Evolutionary conservation across 768 basidiomycete genomes (phyloP), one percentile per base, ranked within the genome.

Genomic region (Boletales sp.): DNA sequence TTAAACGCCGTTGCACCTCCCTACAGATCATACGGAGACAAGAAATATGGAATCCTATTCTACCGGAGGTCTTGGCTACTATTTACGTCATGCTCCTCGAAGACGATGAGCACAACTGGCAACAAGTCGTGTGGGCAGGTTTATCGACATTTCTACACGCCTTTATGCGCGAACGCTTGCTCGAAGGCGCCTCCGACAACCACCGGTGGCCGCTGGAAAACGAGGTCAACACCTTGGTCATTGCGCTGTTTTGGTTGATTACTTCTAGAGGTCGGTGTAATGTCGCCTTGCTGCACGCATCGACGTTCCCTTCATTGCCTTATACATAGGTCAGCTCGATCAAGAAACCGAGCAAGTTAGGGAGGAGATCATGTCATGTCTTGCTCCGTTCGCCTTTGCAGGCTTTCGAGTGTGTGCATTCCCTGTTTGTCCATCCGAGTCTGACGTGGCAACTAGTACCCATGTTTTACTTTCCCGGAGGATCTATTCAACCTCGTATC

Each of bases 71-170:
- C 11, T 62, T 86, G 30, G 78, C 78, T 69, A 73, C 73, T 0
- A 73, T 79, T 45, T 82, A 78, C 58, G 60, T 77, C 33, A 82
- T 86, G 79, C 66, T 82, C 37, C 72, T 82, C 31, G 81, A 84
- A 53, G 75, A 80, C 25, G 76, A 74, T 46, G 73, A 70, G 41
- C 74, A 70, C 53, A 82, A 82, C 58, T 57, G 71, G 35, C 68
- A 69, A 44, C 80, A 78, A 51, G 67, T 82, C 13, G 58, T 70
- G 42, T 70, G 72, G 59, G 76, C 78, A 6, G 70, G 68, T 36
- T 59, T 80, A 11, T 70, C 72, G 4, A 33, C 49, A 0, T 75
- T 81, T 49, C 64, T 80, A 14, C 66, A 67, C 34, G 45, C 40
- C 1, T 78, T 72, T 55, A 51, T 82, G 21, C 70, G 70, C 18